phyloP scores from a whole-genome alignment of 805 yeast genomes.

The Hemisphaericaspora nanyangensis region DNA sequence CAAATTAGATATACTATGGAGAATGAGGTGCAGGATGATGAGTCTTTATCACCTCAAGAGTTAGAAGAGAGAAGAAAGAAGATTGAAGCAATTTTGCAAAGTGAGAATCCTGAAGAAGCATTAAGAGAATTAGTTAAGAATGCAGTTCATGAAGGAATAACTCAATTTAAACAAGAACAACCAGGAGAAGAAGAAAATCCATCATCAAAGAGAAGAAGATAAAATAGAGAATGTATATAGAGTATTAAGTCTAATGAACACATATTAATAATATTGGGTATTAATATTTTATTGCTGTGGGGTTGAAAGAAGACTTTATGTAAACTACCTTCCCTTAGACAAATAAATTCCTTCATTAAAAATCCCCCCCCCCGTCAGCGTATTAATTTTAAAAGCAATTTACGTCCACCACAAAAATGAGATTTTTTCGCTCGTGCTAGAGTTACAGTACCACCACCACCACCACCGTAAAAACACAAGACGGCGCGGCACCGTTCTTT shows the following conservation, averaged over 20 bases:
- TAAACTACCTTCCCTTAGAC: background rate
- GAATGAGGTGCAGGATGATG: conserved; percentile 30
- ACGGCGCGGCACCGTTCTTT: too few relatives aligned
- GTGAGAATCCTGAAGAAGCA: conserved; percentile 80
- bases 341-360: too few relatives aligned
- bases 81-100: conserved; percentile 67
- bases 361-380: background rate
- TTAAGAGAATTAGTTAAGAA: conserved; percentile 63
- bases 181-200: conserved; percentile 18
- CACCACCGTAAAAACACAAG: too few relatives aligned
- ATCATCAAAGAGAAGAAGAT: conserved; percentile 7
- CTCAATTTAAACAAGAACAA: conserved; percentile 19
- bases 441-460: too few relatives aligned
- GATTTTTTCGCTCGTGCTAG: too few relatives aligned
- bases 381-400: too few relatives aligned
- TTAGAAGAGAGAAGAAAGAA: conserved; percentile 50
- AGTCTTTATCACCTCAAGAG: conserved; percentile 25
- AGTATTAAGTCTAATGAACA: too few relatives aligned
- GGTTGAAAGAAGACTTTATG: background rate
- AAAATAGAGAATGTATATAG: background rate
- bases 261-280: too few relatives aligned
- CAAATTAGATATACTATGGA: conserved; percentile 57
- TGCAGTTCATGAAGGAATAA: conserved; percentile 58
- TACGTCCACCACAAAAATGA: too few relatives aligned
- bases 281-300: too few relatives aligned